A percentile compares a stretch with the other conserved stretches of the same genome.
phyloP scores from a whole-genome alignment of 1,284 basidiomycete species.

The Laetiporus sulphureus region DNA sequence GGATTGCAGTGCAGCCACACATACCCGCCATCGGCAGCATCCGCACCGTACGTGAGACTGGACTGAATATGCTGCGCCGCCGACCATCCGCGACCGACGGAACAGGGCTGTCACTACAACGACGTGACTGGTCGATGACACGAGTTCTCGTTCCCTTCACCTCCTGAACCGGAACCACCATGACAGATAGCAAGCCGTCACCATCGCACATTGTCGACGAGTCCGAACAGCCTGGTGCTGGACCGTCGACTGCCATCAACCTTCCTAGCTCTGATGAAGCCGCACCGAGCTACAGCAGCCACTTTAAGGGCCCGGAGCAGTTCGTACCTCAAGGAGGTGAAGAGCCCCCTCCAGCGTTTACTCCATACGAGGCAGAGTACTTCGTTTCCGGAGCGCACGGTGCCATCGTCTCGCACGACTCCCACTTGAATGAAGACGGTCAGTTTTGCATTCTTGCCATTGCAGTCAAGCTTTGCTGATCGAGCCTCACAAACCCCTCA shows the following conservation, averaged over 20 bases:
- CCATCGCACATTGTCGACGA: too few relatives aligned
- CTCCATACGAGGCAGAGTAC: constrained; percentile 56
- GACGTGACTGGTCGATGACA: too few relatives aligned
- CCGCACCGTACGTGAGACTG: too few relatives aligned
- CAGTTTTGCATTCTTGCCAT: constrained; percentile 10
- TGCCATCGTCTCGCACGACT: constrained; percentile 61
- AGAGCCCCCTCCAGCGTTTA: constrained; percentile 53
- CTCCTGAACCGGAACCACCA: too few relatives aligned
- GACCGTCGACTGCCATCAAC: too few relatives aligned
- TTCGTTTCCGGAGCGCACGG: constrained; percentile 38
- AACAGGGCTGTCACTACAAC: too few relatives aligned
- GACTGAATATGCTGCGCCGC: too few relatives aligned
- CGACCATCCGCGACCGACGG: too few relatives aligned
- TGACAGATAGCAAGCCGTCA: too few relatives aligned
- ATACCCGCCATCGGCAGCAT: too few relatives aligned
- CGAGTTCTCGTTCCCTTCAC: too few relatives aligned
- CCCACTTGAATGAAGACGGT: constrained; percentile 69
- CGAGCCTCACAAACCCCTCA: constrained; percentile 29
- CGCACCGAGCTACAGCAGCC: constrained; percentile 13
- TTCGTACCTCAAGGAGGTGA: constrained; percentile 26
- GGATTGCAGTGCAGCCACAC: too few relatives aligned
- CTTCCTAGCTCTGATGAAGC: constrained; percentile 8
- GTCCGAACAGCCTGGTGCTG: constrained; percentile 1
- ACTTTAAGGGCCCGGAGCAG: constrained; percentile 12
- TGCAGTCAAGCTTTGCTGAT: not conserved